These are phyloP conservation scores for Salvia rosmarinus DNA, from an alignment of 257 asterid genomes.

Conservation along the genomic window DNA sequence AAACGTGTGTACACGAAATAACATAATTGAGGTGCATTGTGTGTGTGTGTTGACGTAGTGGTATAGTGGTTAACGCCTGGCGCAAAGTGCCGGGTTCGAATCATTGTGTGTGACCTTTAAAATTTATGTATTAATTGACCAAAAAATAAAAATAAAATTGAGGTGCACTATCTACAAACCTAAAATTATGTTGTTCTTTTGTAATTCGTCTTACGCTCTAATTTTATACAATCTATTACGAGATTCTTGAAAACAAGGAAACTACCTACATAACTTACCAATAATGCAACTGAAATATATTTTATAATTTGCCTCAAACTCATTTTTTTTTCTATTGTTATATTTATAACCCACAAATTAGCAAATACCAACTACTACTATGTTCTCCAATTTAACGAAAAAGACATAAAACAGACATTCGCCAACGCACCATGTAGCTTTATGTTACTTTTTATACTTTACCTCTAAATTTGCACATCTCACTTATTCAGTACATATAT, in stretches of 20 bases:
- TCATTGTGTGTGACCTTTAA: no score
- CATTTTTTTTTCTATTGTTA: background rate
- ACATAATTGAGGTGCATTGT: no score
- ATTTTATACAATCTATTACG: no score
- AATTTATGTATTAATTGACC: no score
- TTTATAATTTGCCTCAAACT: background rate
- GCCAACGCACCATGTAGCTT: no score
- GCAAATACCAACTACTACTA: constrained; percentile 29
- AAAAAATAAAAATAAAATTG: background rate
- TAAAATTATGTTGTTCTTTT: background rate
- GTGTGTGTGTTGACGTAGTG: no score
- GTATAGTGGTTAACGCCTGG: no score
- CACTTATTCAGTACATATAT: background rate
- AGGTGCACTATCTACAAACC: background rate
- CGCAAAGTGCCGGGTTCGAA: no score
- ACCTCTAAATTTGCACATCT: background rate
- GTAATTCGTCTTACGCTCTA: background rate
- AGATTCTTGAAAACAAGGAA: no score
- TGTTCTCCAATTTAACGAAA: background rate
- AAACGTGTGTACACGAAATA: no score
- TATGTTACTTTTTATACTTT: background rate
- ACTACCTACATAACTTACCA: background rate
- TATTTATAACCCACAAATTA: background rate
- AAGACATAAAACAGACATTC: constrained; percentile 10
- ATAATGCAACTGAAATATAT: constrained; percentile 22